A percentile compares a stretch with the other conserved stretches of the same genome.
phyloP scores from a whole-genome alignment of 1,284 basidiomycete species.

The Testicularia cyperi region DNA sequence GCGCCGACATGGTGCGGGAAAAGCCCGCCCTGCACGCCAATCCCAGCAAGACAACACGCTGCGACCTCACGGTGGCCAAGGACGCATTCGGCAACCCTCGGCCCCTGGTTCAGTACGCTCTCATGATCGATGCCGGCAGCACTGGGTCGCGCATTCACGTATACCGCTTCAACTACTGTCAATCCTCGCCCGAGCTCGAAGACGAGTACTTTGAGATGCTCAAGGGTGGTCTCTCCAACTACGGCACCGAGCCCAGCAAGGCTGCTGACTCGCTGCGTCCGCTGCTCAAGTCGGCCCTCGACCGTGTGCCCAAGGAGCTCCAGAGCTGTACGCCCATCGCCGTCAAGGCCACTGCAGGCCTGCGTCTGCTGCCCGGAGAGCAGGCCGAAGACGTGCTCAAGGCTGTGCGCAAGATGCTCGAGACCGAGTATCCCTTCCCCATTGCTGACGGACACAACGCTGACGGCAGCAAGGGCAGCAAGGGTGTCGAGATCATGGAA shows the following conservation, averaged over 20 bases:
- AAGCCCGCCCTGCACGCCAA: conserved; percentile 48
- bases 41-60: conserved; percentile 51
- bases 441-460: conserved; percentile 49
- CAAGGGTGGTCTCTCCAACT: conserved; percentile 78
- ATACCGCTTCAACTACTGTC: conserved; percentile 69
- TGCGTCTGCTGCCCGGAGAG: conserved; percentile 72
- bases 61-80: conserved; percentile 24
- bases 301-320: conserved; percentile 73
- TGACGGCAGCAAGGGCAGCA: conserved; percentile 12
- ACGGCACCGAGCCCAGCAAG: conserved; percentile 65
- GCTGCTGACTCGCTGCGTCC: conserved; percentile 81
- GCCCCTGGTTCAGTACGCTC: conserved; percentile 73
- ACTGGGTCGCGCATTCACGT: conserved; percentile 96
- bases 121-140: conserved; percentile 98
- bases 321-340: conserved; percentile 80
- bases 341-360: conserved; percentile 92
- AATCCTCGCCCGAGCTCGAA: conserved; percentile 71
- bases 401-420: conserved; percentile 72
- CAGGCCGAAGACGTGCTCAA: conserved; percentile 76
- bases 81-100: conserved; percentile 41
- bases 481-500: conserved; percentile 70
- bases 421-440: conserved; percentile 72
- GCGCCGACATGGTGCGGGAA: conserved; percentile 16
- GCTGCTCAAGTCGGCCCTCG: conserved; percentile 77
- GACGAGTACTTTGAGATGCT: conserved; percentile 88